phyloP scores from a whole-genome alignment of 1,284 basidiomycete species.

The Malassezia psittaci region DNA sequence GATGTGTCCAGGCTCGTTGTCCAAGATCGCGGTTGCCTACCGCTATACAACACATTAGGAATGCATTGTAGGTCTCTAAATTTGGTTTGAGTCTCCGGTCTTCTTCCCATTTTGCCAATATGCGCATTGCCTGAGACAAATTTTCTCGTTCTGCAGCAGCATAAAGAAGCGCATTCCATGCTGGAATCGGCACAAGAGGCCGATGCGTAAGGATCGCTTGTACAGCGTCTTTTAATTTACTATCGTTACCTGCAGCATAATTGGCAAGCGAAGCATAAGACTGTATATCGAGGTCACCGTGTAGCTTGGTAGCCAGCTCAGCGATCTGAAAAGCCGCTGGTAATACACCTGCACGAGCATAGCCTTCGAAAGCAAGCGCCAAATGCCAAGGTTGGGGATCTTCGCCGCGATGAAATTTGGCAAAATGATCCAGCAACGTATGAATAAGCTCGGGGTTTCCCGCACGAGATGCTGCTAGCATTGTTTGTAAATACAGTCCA shows the following conservation, averaged over 20 bases:
- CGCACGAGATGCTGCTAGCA: slow-evolving; percentile 25
- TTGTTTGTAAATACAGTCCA: slow-evolving; percentile 21
- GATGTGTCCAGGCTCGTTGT: slow-evolving; percentile 14
- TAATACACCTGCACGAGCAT: slow-evolving; percentile 21
- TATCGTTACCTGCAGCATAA: slow-evolving; percentile 12
- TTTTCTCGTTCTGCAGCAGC: slow-evolving; percentile 2
- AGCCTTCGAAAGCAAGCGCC: slow-evolving; percentile 28
- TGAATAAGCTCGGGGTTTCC: slow-evolving; percentile 20
- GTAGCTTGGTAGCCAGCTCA: slow-evolving; percentile 2
- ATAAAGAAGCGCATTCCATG: slow-evolving; percentile 9
- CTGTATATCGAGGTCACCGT: slow-evolving; percentile 4
- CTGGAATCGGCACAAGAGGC: not conserved
- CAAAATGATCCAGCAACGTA: slow-evolving; percentile 14
- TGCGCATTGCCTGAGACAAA: not conserved
- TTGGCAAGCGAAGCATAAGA: slow-evolving; percentile 16
- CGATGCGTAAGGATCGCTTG: slow-evolving; percentile 8
- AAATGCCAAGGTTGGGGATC: slow-evolving; percentile 30
- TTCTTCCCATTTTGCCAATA: not conserved
- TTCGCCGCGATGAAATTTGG: slow-evolving; percentile 7
- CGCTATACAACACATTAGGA: slow-evolving; percentile 24
- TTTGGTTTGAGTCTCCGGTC: not conserved
- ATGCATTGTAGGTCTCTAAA: slow-evolving; percentile 20
- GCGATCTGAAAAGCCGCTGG: slow-evolving; percentile 21
- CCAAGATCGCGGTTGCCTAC: slow-evolving; percentile 17
- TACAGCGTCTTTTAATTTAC: slow-evolving; percentile 11